Evolutionary conservation across 192 early-diverging fungal species (phyloP), one percentile per base, ranked within the genome.

Genomic region (Spinellus fusiger): DNA sequence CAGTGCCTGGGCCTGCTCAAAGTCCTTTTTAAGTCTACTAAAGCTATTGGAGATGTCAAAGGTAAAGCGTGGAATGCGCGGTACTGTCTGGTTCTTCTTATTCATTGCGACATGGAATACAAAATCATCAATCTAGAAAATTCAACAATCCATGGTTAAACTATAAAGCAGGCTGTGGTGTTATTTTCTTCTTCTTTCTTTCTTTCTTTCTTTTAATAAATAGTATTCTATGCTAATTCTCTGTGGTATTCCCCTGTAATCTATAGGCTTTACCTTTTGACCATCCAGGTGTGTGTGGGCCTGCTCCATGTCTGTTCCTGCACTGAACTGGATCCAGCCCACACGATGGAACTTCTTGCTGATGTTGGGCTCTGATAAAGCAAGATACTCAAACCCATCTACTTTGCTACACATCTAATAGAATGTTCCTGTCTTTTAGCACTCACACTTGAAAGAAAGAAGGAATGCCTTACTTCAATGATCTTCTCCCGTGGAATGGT

Each of bases 281-380:
- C 80, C 75, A 60, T 90, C 77, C 51, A 92, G 70, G 34, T 73
- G 68, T 22, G 82, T 77, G 63, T 84, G 67, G 20, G 88, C 87
- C 40, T 71, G 75, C 12, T 86, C 81, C 70, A 96, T 79, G 65
- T 96, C 88, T n/a, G 90, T 89, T 20, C 86, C 92, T 26, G 89
- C 76, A 50, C 87, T 81, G 63, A 97, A 96, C 22, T 86, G 81
- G 61, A 93, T 86, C 96, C 96, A 98, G 10, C 93, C 96, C 59
- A 94, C 80, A 15, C 96, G 88, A 69, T 89, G 82, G 71, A 89
- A 89, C 61, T 91, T 86, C 69, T 91, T 90, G 65, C 82, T 77
- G 29, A 89, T 82, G 20, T 83, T 83, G 2, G 96, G 94, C 59
- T 95, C 94, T 13, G 89, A 89, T 5, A 98, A 69, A 10, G 88